These are phyloP conservation scores for Suillus fuscotomentosus DNA, from an alignment of 768 basidiomycete species.

Conservation along the genomic window DNA sequence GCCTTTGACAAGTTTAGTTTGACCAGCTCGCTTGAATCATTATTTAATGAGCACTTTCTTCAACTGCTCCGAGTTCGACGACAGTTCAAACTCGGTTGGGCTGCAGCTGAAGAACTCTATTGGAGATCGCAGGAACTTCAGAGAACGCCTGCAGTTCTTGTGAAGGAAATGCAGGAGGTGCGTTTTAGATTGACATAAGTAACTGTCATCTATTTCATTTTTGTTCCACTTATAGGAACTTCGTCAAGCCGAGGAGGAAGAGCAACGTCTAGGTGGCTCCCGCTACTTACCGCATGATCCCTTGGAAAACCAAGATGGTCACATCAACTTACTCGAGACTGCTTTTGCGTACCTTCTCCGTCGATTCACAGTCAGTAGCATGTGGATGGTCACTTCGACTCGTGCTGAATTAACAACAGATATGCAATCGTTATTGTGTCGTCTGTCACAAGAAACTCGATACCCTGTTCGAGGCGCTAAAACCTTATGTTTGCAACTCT, in stretches of 20 bases:
- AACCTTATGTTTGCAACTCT: constrained; percentile 71
- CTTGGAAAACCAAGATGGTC: constrained; percentile 30
- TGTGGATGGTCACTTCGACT: neutral
- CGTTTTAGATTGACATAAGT: neutral
- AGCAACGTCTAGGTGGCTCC: constrained; percentile 35
- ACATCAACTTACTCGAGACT: constrained; percentile 59
- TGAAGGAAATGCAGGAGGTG: constrained; percentile 33
- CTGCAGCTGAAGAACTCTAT: constrained; percentile 59
- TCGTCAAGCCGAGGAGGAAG: constrained; percentile 42
- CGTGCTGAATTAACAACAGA: constrained; percentile 31
- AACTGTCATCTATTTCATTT: neutral
- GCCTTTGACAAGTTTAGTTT: constrained; percentile 62
- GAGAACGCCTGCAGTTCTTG: constrained; percentile 37
- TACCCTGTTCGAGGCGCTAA: constrained; percentile 55
- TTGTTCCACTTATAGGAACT: constrained; percentile 10
- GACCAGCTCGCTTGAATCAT: constrained; percentile 58
- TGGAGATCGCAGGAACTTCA: constrained; percentile 46
- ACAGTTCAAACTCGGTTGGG: constrained; percentile 61
- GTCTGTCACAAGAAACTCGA: constrained; percentile 66
- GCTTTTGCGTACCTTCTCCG: constrained; percentile 67
- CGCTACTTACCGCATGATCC: constrained; percentile 59
- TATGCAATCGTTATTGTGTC: constrained; percentile 70
- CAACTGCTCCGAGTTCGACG: constrained; percentile 51
- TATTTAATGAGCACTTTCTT: constrained; percentile 57
- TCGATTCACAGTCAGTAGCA: constrained; percentile 50